Conservation (phyloP, 1,284 basidiomycete species). For the Ceratobasidium papillatum region DNA sequence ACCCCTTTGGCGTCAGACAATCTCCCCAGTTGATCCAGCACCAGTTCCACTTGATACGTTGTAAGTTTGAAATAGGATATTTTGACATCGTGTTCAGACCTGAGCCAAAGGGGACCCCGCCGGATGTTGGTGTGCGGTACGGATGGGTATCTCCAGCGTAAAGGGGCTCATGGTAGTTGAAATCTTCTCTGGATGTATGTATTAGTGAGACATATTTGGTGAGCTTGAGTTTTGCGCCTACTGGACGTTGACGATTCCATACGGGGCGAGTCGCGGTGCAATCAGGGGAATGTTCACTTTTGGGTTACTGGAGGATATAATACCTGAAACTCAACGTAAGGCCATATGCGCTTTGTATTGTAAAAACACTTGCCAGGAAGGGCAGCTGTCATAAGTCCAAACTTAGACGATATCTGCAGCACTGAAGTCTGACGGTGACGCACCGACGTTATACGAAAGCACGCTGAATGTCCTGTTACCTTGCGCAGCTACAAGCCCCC, state of each 20-base stretch:
- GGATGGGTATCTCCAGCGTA: conserved; percentile 53
- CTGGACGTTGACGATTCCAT: conserved; percentile 54
- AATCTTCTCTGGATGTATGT: conserved; percentile 50
- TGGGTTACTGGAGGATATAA: conserved; percentile 52
- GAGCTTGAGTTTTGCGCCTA: neutral
- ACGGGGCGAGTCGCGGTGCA: conserved; percentile 50
- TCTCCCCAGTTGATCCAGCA: conserved; percentile 52
- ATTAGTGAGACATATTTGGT: neutral
- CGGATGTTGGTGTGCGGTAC: conserved; percentile 53
- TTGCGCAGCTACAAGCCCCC: neutral
- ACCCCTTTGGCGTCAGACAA: conserved; percentile 56
- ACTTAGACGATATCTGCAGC: neutral
- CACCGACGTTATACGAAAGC: conserved; percentile 53
- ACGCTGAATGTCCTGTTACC: conserved; percentile 48
- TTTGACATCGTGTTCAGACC: conserved; percentile 56
- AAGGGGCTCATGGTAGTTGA: conserved; percentile 55
- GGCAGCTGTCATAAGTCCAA: neutral
- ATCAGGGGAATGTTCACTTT: conserved; percentile 51
- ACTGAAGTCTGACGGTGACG: conserved; percentile 43
- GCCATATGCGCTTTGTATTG: no score
- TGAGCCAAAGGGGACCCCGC: conserved; percentile 51
- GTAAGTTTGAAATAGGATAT: conserved; percentile 52
- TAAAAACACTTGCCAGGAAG: neutral
- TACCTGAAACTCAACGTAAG: neutral
- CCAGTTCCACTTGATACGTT: conserved; percentile 52